These are phyloP conservation scores for Saturnispora hagleri DNA, from an alignment of 805 yeast species.

Conservation along the genomic window DNA sequence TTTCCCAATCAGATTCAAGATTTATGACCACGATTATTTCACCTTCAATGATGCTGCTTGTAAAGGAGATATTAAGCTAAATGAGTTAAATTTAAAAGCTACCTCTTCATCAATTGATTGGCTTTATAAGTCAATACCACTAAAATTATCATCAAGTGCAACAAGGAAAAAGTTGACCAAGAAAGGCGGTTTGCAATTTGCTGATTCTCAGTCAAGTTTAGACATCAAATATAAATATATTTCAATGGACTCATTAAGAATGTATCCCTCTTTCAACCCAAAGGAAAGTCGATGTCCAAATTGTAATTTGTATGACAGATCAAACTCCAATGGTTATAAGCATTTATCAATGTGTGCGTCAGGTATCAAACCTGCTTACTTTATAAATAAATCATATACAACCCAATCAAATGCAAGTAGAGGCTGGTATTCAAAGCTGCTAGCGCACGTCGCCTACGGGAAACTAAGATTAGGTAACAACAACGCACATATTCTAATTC, in stretches of 20 bases:
- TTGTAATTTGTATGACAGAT: conserved; percentile 55
- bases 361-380: conserved; percentile 8
- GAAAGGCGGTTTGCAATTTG: not conserved
- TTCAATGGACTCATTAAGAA: conserved; percentile 2
- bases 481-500: conserved; percentile 90
- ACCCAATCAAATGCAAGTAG: conserved; percentile 76
- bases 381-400: conserved; percentile 52
- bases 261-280: conserved; percentile 9
- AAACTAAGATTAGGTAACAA: conserved; percentile 78
- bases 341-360: conserved; percentile 85
- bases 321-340: conserved; percentile 55
- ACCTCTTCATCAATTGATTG: conserved; percentile 2
- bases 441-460: conserved; percentile 83
- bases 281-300: conserved; percentile 67
- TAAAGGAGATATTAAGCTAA: conserved; percentile 45
- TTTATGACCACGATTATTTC: conserved; percentile 77
- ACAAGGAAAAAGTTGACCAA: conserved; percentile 6
- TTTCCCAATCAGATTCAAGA: conserved; percentile 47
- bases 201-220: conserved; percentile 5
- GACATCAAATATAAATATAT: conserved; percentile 13
- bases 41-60: conserved; percentile 83
- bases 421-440: conserved; percentile 78
- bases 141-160: conserved; percentile 7
- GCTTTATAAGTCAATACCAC: conserved; percentile 10
- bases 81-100: conserved; percentile 19